phyloP scores from a whole-genome alignment of 2,329 filamentous ascomycete species.

The Chaetothyriales sp. region DNA sequence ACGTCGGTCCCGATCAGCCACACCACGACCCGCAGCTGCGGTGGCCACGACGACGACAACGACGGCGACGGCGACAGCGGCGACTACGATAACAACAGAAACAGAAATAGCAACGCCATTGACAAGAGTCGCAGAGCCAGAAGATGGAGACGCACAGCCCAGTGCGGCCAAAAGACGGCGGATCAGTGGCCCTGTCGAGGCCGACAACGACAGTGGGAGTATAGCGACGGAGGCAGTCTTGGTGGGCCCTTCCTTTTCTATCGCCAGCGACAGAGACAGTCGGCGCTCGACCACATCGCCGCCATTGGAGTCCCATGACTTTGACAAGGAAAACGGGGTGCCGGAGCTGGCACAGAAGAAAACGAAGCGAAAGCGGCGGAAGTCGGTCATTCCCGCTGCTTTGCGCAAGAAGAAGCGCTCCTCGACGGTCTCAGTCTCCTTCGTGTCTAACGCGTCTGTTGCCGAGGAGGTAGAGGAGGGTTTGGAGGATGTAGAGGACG shows the following conservation, averaged over 20 bases:
- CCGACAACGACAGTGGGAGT: not conserved
- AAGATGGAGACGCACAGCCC: not conserved
- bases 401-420: constrained; percentile 5
- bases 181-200: not conserved
- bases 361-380: constrained; percentile 28
- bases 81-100: constrained; percentile 1
- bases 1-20: not conserved
- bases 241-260: constrained; percentile 3
- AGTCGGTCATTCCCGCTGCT: constrained; percentile 18
- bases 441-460: not conserved
- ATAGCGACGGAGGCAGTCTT: not conserved
- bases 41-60: too few species aligned
- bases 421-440: not conserved
- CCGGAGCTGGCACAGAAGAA: not conserved
- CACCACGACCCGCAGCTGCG: not conserved
- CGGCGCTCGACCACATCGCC: constrained; percentile 26
- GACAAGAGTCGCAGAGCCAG: not conserved
- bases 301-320: constrained; percentile 33
- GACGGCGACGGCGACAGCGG: constrained; percentile 8
- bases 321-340: constrained; percentile 15
- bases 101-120: constrained; percentile 1
- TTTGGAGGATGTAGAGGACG: too few species aligned
- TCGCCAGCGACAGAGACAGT: constrained; percentile 16
- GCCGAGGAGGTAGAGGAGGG: not conserved
- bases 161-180: not conserved